Evolutionary conservation across 257 asterid genomes (phyloP), one percentile per base, ranked within the genome.

Genomic region (Lavandula angustifolia): DNA sequence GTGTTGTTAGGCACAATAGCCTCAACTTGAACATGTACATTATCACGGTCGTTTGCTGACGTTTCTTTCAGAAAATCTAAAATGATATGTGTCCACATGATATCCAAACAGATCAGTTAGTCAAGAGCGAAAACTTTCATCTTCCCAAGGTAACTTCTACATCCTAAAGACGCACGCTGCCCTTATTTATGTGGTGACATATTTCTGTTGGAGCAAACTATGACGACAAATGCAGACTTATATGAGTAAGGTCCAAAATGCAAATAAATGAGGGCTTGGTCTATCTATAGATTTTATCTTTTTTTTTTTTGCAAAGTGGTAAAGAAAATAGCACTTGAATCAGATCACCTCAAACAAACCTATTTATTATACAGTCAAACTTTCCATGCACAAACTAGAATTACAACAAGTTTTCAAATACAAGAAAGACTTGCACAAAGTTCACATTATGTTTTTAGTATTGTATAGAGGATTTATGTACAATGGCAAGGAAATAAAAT

Each of bases 271-370:
- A 38, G 43, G 9, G 9, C 40, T 7, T 7, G 11, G 64, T 59
- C 51, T 18, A 59, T 12, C 18, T 17, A 70, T 47, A 31, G 43
- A 43, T 71, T 54, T 17, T 12, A 9, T 10, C 37, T 46, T 33
- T 27, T 17, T 53, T 12, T 46, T 33, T 27, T 17, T 53, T 12
- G 53, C 35, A 64, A 40, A 12, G 6, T 17, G 55, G 58, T 22
- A 38, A 38, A 5, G 9, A 38, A 35, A 38, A 6, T 6, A 7
- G 43, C 6, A 44, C 29, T 13, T 9, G 60, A 29, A 14, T 48
- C 27, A 12, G 56, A 61, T 16, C 35, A 41, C 56, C 29, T 52
- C 31, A 47, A 14, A 53, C 40, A 2, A 43, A 49, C 27, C 33
- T 57, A 27, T 29, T 32, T 58, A 14, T 10, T 27, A 50, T 9